A percentile compares a stretch with the other conserved stretches of the same genome.
These are phyloP conservation scores for Monoraphidium neglectum DNA, from an alignment of 139 green algal species.

Conservation along the genomic window DNA sequence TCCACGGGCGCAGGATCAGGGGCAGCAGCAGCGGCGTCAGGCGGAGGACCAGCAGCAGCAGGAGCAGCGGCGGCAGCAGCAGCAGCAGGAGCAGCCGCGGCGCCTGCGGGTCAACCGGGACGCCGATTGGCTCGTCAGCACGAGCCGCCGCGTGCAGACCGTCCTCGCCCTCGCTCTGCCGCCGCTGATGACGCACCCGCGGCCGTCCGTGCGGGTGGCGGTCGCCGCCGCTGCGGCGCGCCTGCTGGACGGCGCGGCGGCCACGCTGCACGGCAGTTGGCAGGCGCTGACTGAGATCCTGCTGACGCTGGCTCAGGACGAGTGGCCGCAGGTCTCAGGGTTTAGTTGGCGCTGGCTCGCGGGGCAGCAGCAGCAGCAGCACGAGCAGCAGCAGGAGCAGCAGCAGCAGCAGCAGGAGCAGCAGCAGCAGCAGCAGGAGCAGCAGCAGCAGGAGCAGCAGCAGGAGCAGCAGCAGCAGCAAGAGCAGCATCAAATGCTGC, in stretches of 20 bases:
- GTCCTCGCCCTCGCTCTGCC: constrained; percentile 60
- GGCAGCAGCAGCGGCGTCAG: constrained; percentile 11
- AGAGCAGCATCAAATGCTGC: too few relatives aligned
- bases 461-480: too few relatives aligned
- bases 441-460: neutral
- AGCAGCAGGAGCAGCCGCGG: neutral
- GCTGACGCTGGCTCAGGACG: constrained; percentile 67
- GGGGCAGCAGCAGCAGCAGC: neutral
- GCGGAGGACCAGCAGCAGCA: neutral
- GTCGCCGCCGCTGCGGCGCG: constrained; percentile 37
- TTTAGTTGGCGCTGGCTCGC: constrained; percentile 36
- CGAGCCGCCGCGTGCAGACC: constrained; percentile 29
- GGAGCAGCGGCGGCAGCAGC: neutral
- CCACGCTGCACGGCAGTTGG: constrained; percentile 31
- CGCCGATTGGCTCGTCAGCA: constrained; percentile 48
- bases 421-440: neutral
- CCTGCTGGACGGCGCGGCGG: constrained; percentile 45
- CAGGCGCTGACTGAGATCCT: constrained; percentile 56
- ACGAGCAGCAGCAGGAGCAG: constrained; percentile 16
- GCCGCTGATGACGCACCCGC: constrained; percentile 50
- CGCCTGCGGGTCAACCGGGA: neutral
- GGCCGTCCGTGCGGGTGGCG: constrained; percentile 50
- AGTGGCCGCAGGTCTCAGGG: constrained; percentile 53
- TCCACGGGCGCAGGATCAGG: neutral
- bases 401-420: constrained; percentile 16